Evolutionary conservation across 2,329 filamentous ascomycete genomes (phyloP).

Genomic region (Dactylonectria macrodidyma): DNA sequence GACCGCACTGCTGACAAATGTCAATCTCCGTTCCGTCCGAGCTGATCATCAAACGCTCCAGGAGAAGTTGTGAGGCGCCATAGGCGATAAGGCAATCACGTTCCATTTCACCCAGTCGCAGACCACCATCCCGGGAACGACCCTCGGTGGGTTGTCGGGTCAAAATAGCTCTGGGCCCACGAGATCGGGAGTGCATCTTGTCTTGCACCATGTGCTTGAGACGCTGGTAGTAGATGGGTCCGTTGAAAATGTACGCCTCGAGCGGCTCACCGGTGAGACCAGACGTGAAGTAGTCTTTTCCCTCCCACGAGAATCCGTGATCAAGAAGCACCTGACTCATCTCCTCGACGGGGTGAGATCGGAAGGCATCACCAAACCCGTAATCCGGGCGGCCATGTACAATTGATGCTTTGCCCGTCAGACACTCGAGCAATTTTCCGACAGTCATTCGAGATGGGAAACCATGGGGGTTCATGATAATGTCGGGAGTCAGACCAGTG

Average conservation of each 20-base stretch:
- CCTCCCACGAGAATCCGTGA: conserved; percentile 95
- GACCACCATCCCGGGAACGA: conserved; percentile 90
- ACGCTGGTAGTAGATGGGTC: conserved; percentile 99
- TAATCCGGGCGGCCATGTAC: conserved; percentile 89
- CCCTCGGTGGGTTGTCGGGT: conserved; percentile 97
- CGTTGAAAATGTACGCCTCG: conserved; percentile 97
- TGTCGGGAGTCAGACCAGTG: conserved; percentile 91
- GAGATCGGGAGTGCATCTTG: conserved; percentile 97
- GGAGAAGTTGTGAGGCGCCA: conserved; percentile 90
- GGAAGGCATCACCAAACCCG: conserved; percentile 84
- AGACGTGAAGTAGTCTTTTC: conserved; percentile 96
- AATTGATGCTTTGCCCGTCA: conserved; percentile 94
- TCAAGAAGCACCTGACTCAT: conserved; percentile 89
- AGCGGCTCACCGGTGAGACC: conserved; percentile 95
- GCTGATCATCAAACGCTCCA: conserved; percentile 95
- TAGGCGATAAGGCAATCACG: conserved; percentile 98
- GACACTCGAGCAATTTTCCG: conserved; percentile 94
- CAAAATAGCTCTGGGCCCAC: conserved; percentile 90
- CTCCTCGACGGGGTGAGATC: conserved; percentile 87
- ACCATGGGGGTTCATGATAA: conserved; percentile 99
- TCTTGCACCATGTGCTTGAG: conserved; percentile 99
- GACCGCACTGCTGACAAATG: conserved; percentile 92
- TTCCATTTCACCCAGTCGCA: conserved; percentile 98
- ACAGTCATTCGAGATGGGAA: conserved; percentile 99
- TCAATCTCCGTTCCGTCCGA: conserved; percentile 93